Conservation (phyloP, 2,329 filamentous ascomycete species). For the Myriosclerotinia curreyana region DNA sequence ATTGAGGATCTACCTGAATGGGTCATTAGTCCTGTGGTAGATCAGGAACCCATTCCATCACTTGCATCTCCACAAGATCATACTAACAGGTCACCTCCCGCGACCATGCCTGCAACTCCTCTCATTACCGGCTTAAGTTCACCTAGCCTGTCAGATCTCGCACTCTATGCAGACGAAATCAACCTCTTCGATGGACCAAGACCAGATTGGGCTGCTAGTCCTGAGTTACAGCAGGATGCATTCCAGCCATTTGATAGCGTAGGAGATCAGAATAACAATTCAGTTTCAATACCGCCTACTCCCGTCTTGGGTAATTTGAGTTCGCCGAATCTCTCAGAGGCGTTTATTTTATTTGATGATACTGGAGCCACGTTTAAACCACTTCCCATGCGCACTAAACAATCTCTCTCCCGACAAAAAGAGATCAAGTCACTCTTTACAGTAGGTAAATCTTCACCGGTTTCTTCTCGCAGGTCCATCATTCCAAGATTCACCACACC, state of each 20-base stretch:
- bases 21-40: neutral
- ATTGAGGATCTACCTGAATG: neutral
- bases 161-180: neutral
- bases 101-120: neutral
- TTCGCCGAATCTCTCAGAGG: no score
- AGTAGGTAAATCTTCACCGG: neutral
- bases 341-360: neutral
- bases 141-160: neutral
- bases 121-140: neutral
- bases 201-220: neutral
- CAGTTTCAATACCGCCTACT: fast-evolving
- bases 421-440: neutral
- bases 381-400: neutral
- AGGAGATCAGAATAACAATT: neutral
- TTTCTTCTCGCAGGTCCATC: no score
- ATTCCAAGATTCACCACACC: neutral
- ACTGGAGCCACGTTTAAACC: neutral
- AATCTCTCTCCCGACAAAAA: neutral
- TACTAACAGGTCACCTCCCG: neutral
- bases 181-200: neutral
- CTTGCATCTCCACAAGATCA: neutral
- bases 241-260: fast-evolving
- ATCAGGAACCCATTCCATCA: neutral
- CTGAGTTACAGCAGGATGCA: neutral
- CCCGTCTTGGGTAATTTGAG: fast-evolving